Evolutionary conservation across 768 basidiomycete species (phyloP).

Genomic region (Auricularia sp.): DNA sequence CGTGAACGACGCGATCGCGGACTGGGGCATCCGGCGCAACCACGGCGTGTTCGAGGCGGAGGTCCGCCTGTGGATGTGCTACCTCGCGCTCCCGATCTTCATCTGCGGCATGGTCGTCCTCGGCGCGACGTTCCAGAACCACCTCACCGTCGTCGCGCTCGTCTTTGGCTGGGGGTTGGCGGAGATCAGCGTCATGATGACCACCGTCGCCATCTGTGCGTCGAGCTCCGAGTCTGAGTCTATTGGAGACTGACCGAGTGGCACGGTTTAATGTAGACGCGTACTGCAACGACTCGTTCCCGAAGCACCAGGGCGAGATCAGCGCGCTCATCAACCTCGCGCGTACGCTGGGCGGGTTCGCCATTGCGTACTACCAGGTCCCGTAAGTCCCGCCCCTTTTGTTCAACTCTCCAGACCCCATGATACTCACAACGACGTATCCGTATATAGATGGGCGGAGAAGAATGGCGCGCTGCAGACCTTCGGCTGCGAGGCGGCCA

Average conservation of each 20-base stretch:
- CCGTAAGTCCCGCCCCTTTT: slow-evolving; percentile 15
- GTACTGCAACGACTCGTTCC: slow-evolving; percentile 43
- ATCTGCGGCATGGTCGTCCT: slow-evolving; percentile 52
- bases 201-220: slow-evolving; percentile 51
- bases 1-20: slow-evolving; percentile 44
- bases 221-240: neutral
- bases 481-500: slow-evolving; percentile 53
- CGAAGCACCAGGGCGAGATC: slow-evolving; percentile 47
- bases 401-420: neutral
- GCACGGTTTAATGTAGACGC: slow-evolving; percentile 25
- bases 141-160: slow-evolving; percentile 40
- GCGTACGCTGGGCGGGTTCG: slow-evolving; percentile 49
- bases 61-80: slow-evolving; percentile 53
- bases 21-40: slow-evolving; percentile 35
- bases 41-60: slow-evolving; percentile 53
- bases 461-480: slow-evolving; percentile 52
- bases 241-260: slow-evolving; percentile 8
- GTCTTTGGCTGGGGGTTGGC: slow-evolving; percentile 64
- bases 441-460: slow-evolving; percentile 34
- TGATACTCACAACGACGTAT: neutral
- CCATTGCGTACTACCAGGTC: slow-evolving; percentile 57
- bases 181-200: slow-evolving; percentile 45
- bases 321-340: slow-evolving; percentile 50
- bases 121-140: slow-evolving; percentile 45
- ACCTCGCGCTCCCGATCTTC: slow-evolving; percentile 50